Percentiles rank a stretch among this genome's conserved stretches.
Evolutionary conservation across 345 rosid genomes (phyloP).

Genomic region (Rhizophora mangle): DNA sequence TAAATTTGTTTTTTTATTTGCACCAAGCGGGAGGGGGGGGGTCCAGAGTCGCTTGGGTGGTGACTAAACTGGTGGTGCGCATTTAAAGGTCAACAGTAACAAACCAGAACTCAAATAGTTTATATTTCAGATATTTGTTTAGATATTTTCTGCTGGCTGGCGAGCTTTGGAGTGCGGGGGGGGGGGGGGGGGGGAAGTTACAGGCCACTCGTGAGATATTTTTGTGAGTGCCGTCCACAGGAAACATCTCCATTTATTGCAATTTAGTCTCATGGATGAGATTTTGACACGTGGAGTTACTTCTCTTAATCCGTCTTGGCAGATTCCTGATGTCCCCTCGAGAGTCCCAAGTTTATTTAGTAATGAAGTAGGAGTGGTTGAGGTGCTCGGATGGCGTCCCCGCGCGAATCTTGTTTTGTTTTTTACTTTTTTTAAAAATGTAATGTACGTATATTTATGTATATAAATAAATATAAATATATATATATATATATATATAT

Average conservation of each 20-base stretch:
- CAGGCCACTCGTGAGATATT: constrained; percentile 8
- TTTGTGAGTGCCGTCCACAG: neutral
- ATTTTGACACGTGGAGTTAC: constrained; percentile 8
- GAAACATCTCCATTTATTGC: neutral
- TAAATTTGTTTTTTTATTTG: neutral
- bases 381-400: too few species aligned
- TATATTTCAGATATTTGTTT: neutral
- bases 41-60: neutral
- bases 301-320: too few species aligned
- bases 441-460: too few species aligned
- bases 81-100: constrained; percentile 5
- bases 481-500: too few species aligned
- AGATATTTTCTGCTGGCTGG: neutral
- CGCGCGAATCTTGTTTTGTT: too few species aligned
- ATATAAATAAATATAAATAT: too few species aligned
- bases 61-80: constrained; percentile 3
- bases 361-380: too few species aligned
- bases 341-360: neutral
- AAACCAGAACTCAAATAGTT: too few species aligned
- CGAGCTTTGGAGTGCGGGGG: too few species aligned
- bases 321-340: too few species aligned
- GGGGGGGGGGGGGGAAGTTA: too few species aligned
- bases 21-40: neutral
- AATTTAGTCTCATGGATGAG: neutral
- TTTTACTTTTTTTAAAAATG: too few species aligned